Evolutionary conservation across 1,139 yeast species (phyloP), one percentile per base, ranked within the genome.

Genomic region (Hansenula lynferdii): DNA sequence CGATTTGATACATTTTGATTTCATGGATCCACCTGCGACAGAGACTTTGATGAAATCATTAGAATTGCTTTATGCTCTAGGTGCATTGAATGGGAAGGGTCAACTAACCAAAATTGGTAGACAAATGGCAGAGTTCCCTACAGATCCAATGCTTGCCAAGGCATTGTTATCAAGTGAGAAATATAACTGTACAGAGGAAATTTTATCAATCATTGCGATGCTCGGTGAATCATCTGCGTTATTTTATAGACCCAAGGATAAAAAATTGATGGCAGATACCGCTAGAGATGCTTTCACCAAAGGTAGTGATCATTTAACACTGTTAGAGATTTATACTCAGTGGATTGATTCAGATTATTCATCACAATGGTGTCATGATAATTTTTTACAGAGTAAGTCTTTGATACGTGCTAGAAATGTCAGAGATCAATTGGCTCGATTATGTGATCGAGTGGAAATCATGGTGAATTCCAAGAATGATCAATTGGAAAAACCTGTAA

Each of bases 111-210:
- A 77, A 42, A 57, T 80, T 1, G 98, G 98, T 0, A 67, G 86
- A 26, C 76, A 77, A 45, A 86, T 92, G 96, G 85, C 95, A 3
- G 95, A 85, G 52, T 86, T 92, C 49, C 98, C 98, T 0, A 73
- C 90, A 7, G 95, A 86, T 51, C 97, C 97, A 3, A 85, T 85
- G 80, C 72, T 86, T 49, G 82, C 96, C 11, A 85, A 84, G 57
- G 75, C 85, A 2, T 60, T 92, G 21, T 49, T 90, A 2, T 71
- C 81, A 1, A 79, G 94, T 43, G 72, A 73, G 4, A 69, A 70
- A 43, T 72, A 69, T 40, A 69, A 73, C 0, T 86, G 90, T 39
- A 69, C 77, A 2, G 72, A 72, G 2, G 87, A 85, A 38, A 76
- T 89, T 0, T 51, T 85, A 6, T 75, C 87, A 0, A 75, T 90